Base-by-base conservation (phyloP, 2,329 filamentous ascomycete genomes). In the Neonectria ditissima region DNA sequence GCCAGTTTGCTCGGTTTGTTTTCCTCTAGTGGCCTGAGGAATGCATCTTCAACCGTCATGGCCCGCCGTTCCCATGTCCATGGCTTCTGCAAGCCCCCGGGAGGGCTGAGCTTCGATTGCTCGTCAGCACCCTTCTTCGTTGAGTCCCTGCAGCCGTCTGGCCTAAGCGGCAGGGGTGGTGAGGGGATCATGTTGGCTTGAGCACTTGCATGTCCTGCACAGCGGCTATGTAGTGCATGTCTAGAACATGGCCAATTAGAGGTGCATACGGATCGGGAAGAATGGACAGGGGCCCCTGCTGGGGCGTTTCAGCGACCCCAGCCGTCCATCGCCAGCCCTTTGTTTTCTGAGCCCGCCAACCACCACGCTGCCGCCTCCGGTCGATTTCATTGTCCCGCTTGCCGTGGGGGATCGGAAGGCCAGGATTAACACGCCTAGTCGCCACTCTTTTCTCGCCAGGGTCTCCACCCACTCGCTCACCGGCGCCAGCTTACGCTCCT, bases 131-230 rank as follows among this genome's bases (percentile, higher is more conserved):
- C 51, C 56, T 56, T 61, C 48, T 60, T 53, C 52, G 43, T 43
- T 52, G 60, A 72, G 70, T 76, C 75, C 74, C 74, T 77, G 75
- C 74, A 77, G 73, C 67, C 65, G 64, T 65, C 62, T 57, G 50
- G 63, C 60, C 67, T 59, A 61, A 56, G 44, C 44, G 58, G 62
- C 71, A 73, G 68, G 74, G 71, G 55, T 75, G 63, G 65, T 61
- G 64, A 68, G 65, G 66, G 65, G 67, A 63, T 63, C 63, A 71
- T 65, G 71, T 70, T 75, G 75, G 76, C 71, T 76, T 75, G 76
- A 78, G 75, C 77, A 79, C 77, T 78, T 78, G 77, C 78, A 79
- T 79, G 72, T 76, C 71, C 77, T 78, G 76, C 77, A 78, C 74
- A 79, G 78, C 78, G 78, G 78, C 76, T 79, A 80, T 80, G 77